Evolutionary conservation across 176 grass and related monocot genomes (phyloP), one percentile per base, ranked within the genome.

Genomic region (Zea luxurians): DNA sequence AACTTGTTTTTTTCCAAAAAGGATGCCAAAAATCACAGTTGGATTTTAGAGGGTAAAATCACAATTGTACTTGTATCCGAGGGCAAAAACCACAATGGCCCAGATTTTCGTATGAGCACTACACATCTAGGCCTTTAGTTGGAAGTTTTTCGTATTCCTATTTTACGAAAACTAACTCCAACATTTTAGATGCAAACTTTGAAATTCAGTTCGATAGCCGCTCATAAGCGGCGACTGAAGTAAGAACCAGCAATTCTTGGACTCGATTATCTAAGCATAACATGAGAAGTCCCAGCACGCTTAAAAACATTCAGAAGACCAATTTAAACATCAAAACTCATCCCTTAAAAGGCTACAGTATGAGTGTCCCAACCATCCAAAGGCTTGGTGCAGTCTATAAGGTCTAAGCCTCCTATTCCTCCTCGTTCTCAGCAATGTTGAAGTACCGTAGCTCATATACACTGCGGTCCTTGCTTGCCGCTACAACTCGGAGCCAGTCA

Each of bases 371-470:
- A 73, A 18, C 42, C n/a, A 10, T 74, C 42, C 60, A 74, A 82
- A 27, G 73, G 67, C 10, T n/a, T n/a, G 48, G 35, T 50, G 65
- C 75, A n/a, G 37, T 67, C 80, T 27, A 27, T 27, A 27, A 27
- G 27, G 27, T 27, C 27, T 93, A 93, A 66, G 91, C 92, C 80
- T 94, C 92, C 73, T 94, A 86, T 69, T 94, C 92, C 0, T 89
- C 92, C 86, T 94, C 92, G 6, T 94, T 94, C 73, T 94, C 92
- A 0, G 89, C 89, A 53, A 94, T 94, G 78, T 94, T 94, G 92
- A 91, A 94, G 86, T 94, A 94, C 64, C 89, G 86, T 37, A 91
- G 84, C 74, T 94, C 92, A 48, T 94, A 94, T n/a, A 94, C 81
- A 0, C 27, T 89, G 45, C 83, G 82, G 38, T 94, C 92, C 79